Evolutionary conservation across 1,284 basidiomycete genomes (phyloP), one percentile per base, ranked within the genome.

Genomic region (Boletus mariae): DNA sequence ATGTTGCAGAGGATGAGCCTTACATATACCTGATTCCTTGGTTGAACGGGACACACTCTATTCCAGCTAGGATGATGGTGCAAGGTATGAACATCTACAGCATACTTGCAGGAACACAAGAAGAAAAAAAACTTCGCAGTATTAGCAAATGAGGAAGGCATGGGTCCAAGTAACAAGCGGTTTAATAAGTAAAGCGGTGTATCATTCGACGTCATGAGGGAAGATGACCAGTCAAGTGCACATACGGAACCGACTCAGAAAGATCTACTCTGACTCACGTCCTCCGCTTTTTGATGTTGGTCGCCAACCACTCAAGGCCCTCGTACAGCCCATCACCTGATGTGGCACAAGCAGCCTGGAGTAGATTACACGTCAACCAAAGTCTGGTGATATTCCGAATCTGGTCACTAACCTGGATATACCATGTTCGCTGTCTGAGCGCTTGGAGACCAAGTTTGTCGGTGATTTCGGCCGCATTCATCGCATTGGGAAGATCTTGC

Each of bases 401-500:
- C 2, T 37, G 3, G 35, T 4, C 40, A 71, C 83, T 60, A 58
- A 90, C 89, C 86, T 99, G 97, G 71, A 99, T 99, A 79, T 96
- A 99, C 96, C 95, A 98, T 60, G 90, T 92, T 78, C 97, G 83
- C 80, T 98, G 92, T 72, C 94, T 89, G 70, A 99, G 85, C 59
- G 92, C 92, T 73, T 98, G 96, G 56, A 99, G 86, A 60, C 97
- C 97, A 63, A 99, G 92, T 78, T 99, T 99, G 78, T 99, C 97
- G 59, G 97, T 99, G 72, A 99, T 98, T 76, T 99, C 97, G 61
- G 97, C 93, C 37, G 97, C 96, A 74, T 96, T 98, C 96, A 99
- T 99, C 60, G 97, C 97, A 72, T 98, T 97, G 62, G 95, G 95
- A 65, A 98, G 77, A 85, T 98, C 95, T 76, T 98, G 95, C 80